Evolutionary conservation across 2,329 filamentous ascomycete species (phyloP), one percentile per base, ranked within the genome.

Genomic region (Penicillium sp.): DNA sequence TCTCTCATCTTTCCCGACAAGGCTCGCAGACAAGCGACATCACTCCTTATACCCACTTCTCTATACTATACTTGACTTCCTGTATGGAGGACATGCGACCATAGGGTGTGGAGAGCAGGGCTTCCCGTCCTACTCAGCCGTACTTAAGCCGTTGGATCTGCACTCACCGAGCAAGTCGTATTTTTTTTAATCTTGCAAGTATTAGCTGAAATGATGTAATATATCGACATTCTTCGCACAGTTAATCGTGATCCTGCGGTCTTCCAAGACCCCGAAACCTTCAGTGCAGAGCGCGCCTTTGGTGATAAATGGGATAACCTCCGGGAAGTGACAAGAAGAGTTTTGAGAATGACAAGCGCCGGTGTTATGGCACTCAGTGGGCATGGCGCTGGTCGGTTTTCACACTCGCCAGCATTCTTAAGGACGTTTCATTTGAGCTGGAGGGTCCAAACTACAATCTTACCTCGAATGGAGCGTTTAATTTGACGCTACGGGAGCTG

Each of bases 341-440:
- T 4, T 92, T 91, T 61, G 89, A 89, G 0, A 88, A 88, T 51
- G 88, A 88, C 2, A 78, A 81, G 54, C 76, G 89, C 43, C 82
- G 75, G 1, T 92, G 88, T 58, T 90, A 90, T 50, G 88, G 89
- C 1, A 76, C 84, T 6, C 77, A 80, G 0, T 91, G 90, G 67
- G 87, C 88, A 1, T 88, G 84, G 84, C 86, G 91, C 63, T 89
- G 91, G 72, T 79, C 81, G 1, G 66, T 88, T 9, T 70, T 89
- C 5, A 78, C 79, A 6, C 74, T 86, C 55, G 81, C 83, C 0
- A 78, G 84, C 56, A 69, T 90, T 6, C 73, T 91, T 50, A 86
- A 88, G 61, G 87, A 86, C 36, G 40, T 48, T 13, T 80, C 89
- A 56, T 81, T 91, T 50, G 76, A 77, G 45, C 65, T 85, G 41